These are phyloP conservation scores for Tilletia setariae DNA, from an alignment of 1,284 basidiomycete species.

Conservation along the genomic window DNA sequence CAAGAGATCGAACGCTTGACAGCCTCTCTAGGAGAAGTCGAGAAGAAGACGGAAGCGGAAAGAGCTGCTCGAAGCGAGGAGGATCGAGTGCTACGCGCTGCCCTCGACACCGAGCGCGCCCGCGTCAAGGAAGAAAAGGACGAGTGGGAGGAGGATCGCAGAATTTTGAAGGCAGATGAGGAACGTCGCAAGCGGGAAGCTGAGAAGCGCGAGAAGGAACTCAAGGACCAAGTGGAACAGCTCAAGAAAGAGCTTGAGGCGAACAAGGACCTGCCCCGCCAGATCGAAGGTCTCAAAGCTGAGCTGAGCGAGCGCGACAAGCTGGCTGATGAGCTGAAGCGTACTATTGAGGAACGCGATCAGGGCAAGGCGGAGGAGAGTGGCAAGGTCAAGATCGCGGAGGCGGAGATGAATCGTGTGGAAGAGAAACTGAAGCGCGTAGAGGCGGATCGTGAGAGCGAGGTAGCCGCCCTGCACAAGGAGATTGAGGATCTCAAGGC, in stretches of 20 bases:
- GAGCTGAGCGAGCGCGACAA: constrained; percentile 14
- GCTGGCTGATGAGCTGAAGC: constrained; percentile 16
- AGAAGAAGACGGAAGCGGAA: constrained; percentile 31
- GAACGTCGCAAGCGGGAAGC: constrained; percentile 61
- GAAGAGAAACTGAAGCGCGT: constrained; percentile 27
- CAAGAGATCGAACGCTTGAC: constrained; percentile 51
- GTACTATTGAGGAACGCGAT: constrained; percentile 22
- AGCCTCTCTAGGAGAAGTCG: constrained; percentile 44
- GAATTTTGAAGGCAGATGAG: constrained; percentile 52
- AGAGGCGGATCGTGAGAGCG: constrained; percentile 24
- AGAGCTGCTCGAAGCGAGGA: constrained; percentile 58
- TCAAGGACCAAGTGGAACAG: constrained; percentile 23
- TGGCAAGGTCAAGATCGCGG: constrained; percentile 32
- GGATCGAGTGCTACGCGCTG: constrained; percentile 46
- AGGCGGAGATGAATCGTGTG: constrained; percentile 32
- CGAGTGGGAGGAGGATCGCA: constrained; percentile 61
- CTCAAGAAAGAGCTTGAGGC: constrained; percentile 57
- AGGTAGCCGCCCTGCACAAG: constrained; percentile 23
- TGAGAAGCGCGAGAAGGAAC: constrained; percentile 35
- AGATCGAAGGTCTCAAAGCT: constrained; percentile 17
- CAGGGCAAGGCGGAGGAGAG: constrained; percentile 28
- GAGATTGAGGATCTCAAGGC: constrained; percentile 25
- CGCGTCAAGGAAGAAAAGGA: constrained; percentile 58
- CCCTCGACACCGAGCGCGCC: constrained; percentile 60
- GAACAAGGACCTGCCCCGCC: constrained; percentile 63